Evolutionary conservation across 768 basidiomycete species (phyloP), one percentile per base, ranked within the genome.

Genomic region (Rossbeevera mucosa): DNA sequence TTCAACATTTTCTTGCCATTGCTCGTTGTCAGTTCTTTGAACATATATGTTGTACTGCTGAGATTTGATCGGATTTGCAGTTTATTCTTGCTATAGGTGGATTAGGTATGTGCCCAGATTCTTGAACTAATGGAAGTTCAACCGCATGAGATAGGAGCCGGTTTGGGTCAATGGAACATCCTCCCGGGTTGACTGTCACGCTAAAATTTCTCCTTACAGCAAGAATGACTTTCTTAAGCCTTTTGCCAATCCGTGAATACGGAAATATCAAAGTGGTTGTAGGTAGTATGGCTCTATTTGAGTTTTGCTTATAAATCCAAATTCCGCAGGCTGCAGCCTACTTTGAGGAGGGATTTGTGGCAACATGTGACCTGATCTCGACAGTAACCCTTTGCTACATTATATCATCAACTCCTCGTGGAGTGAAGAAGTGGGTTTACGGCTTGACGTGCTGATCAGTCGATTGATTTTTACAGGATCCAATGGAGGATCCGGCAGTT

Each of bases 371-470:
- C 38, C 6, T 28, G 28, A 51, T 58, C 20, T 48, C 21, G 6
- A 58, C 53, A 2, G 29, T 31, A 36, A 43, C 56, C 5, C 43
- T 53, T 31, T 51, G 54, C 20, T 52, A 47, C 21, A 50, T 63
- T 25, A 47, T 54, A 18, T 33, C 57, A 6, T 62, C 54, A 21
- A 43, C 55, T 40, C 38, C 50, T 22, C 48, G 40, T 6, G 48
- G 38, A 20, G 45, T 58, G 25, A 40, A 42, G 50, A 52, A 5
- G 54, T 46, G 43, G 33, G 47, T 48, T 31, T 2, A 41, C 18
- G 30, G 30, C 18, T 33, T n/a, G 21, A 36, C 24, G 12, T 44
- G 26, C 16, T 47, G 29, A 31, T 5, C 2, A 21, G 26, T 24
- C 26, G 47, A 33, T 30, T 12, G 24, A 47, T 47, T 4, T 13